phyloP scores from a whole-genome alignment of 192 early-diverging fungal genomes.

The Martensiomyces pterosporus region DNA sequence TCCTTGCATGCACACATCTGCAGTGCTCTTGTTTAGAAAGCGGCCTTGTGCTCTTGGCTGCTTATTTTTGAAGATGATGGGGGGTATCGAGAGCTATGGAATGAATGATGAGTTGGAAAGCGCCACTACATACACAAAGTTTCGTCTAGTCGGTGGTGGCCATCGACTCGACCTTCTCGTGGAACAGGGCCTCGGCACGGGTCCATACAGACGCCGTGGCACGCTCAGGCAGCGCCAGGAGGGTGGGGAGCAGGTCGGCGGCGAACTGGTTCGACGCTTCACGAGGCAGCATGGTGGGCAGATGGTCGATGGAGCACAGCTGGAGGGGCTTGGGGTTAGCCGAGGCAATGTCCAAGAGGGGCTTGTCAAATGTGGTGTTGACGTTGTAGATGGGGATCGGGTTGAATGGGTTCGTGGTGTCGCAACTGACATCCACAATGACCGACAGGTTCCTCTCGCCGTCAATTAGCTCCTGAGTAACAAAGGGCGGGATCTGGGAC shows the following conservation, averaged over 20 bases:
- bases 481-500: conserved; percentile 88
- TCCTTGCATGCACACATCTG: too few species aligned
- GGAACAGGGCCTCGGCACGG: conserved; percentile 79
- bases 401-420: conserved; percentile 96
- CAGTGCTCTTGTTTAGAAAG: too few species aligned
- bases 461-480: conserved; percentile 79
- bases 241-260: conserved; percentile 76
- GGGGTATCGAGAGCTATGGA: too few species aligned
- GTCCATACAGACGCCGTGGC: conserved; percentile 70
- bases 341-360: conserved; percentile 63
- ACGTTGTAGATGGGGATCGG: conserved; percentile 92
- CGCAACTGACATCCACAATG: conserved; percentile 92
- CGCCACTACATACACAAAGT: too few species aligned
- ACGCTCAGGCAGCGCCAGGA: conserved; percentile 69
- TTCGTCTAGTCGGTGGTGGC: conserved; percentile 31
- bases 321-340: conserved; percentile 66
- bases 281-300: conserved; percentile 90
- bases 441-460: conserved; percentile 69
- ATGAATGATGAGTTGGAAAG: too few species aligned
- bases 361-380: conserved; percentile 93
- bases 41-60: too few species aligned
- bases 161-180: conserved; percentile 70
- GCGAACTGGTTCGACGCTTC: conserved; percentile 89
- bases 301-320: conserved; percentile 94
- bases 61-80: too few species aligned